Conservation (phyloP, 2,329 filamentous ascomycete genomes). For the Cercospora sp. region DNA sequence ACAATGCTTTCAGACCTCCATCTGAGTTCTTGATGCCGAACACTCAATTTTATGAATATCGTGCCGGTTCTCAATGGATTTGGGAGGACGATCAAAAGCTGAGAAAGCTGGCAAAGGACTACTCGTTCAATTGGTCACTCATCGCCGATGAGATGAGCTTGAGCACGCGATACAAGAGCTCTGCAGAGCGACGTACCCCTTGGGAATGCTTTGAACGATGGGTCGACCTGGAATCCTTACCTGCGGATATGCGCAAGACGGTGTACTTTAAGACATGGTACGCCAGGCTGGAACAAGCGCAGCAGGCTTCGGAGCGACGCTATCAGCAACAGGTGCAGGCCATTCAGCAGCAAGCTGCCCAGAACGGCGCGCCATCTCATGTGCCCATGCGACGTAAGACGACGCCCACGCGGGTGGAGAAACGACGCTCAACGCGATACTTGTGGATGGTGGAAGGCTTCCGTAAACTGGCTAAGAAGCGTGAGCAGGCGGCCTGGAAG, state of each 20-base stretch:
- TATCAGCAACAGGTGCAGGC: conserved; percentile 57
- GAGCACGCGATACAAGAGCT: conserved; percentile 76
- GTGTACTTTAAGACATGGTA: conserved; percentile 85
- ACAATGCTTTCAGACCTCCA: conserved; percentile 89
- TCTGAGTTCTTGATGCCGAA: conserved; percentile 89
- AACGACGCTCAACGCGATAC: conserved; percentile 81
- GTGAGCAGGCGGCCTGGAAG: conserved; percentile 81
- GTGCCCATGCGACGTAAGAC: conserved; percentile 66
- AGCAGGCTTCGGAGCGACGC: conserved; percentile 59
- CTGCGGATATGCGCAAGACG: conserved; percentile 90
- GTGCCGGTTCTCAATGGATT: conserved; percentile 88
- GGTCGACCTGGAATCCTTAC: conserved; percentile 87
- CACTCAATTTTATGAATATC: conserved; percentile 84
- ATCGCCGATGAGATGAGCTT: conserved; percentile 78
- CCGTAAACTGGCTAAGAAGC: conserved; percentile 92
- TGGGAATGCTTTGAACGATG: conserved; percentile 99
- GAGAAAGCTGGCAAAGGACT: conserved; percentile 79
- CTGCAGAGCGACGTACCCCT: conserved; percentile 83
- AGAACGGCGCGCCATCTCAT: conserved; percentile 43
- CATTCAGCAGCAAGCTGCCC: conserved; percentile 52
- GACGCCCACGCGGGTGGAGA: conserved; percentile 79
- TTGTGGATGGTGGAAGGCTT: conserved; percentile 89
- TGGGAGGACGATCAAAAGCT: conserved; percentile 87
- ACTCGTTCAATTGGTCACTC: conserved; percentile 96
- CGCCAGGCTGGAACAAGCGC: conserved; percentile 62